A percentile compares a stretch with the other conserved stretches of the same genome.
These are phyloP conservation scores for Talaromyces sp. DNA, from an alignment of 2,329 filamentous ascomycete genomes.

Conservation along the genomic window DNA sequence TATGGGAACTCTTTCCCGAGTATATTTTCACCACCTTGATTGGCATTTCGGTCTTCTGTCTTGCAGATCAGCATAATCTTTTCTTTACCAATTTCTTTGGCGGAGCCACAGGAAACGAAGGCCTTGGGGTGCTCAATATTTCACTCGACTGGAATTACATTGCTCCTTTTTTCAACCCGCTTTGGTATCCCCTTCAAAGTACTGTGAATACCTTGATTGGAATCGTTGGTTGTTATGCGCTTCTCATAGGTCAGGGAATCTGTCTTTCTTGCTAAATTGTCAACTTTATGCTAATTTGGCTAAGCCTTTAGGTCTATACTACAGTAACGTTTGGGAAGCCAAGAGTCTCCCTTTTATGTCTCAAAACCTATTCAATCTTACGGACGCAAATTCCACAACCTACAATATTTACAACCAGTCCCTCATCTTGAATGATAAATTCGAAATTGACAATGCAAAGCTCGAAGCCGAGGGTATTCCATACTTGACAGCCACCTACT, in stretches of 20 bases:
- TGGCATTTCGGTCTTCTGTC: constrained; percentile 45
- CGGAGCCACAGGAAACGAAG: constrained; percentile 47
- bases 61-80: constrained; percentile 42
- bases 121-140: constrained; percentile 38
- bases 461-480: constrained; percentile 41
- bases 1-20: constrained; percentile 49
- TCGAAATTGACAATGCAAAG: constrained; percentile 36
- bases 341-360: constrained; percentile 44
- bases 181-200: constrained; percentile 41
- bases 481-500: constrained; percentile 41
- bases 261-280: not conserved
- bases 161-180: constrained; percentile 29
- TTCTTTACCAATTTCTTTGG: constrained; percentile 52
- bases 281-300: not conserved
- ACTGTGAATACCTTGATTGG: constrained; percentile 41
- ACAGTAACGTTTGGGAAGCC: constrained; percentile 40
- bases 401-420: constrained; percentile 44
- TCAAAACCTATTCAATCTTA: constrained; percentile 38
- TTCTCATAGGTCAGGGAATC: constrained; percentile 30
- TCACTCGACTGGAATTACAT: constrained; percentile 49
- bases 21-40: constrained; percentile 46
- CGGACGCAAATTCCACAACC: constrained; percentile 34
- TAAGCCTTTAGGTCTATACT: constrained; percentile 32
- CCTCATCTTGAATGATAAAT: constrained; percentile 39
- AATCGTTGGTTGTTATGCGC: constrained; percentile 34